These are phyloP conservation scores for Fusarium praegraminearum DNA, from an alignment of 2,329 filamentous ascomycete genomes.

Conservation along the genomic window DNA sequence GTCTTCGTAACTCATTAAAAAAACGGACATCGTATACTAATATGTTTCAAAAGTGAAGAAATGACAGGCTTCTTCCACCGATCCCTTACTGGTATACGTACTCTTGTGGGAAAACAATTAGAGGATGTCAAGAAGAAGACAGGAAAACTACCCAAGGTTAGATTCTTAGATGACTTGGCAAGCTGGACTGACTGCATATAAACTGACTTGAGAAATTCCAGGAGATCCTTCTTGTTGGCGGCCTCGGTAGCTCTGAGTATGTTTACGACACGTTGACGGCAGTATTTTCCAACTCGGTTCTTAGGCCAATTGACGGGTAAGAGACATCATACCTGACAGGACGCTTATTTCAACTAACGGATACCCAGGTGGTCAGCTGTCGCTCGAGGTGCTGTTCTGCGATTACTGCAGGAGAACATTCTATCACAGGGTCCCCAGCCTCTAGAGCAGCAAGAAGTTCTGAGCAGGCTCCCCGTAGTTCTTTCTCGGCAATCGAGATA, in stretches of 20 bases:
- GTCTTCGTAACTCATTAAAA: not conserved
- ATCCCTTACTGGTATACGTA: not conserved
- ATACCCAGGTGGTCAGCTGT: not conserved
- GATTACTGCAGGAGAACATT: not conserved
- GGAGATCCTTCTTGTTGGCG: not conserved
- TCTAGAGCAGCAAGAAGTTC: not conserved
- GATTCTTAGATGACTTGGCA: too few relatives aligned
- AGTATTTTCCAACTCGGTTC: not conserved
- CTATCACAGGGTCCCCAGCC: not conserved
- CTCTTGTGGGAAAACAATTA: not conserved
- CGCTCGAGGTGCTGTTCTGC: not conserved
- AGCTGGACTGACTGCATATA: too few relatives aligned
- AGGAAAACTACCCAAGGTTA: not conserved
- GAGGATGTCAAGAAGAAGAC: not conserved
- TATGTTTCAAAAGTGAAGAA: not conserved
- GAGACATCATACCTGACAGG: not conserved
- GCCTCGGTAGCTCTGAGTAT: not conserved
- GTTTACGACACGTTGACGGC: not conserved
- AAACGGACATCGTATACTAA: too few relatives aligned
- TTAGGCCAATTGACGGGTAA: not conserved
- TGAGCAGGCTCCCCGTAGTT: not conserved
- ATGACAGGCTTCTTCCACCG: not conserved
- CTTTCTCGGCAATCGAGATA: not conserved
- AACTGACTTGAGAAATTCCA: not conserved
- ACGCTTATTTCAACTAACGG: fast-evolving